These are phyloP conservation scores for Penicillium sclerotigenum DNA, from an alignment of 2,329 filamentous ascomycete species.

Conservation along the genomic window DNA sequence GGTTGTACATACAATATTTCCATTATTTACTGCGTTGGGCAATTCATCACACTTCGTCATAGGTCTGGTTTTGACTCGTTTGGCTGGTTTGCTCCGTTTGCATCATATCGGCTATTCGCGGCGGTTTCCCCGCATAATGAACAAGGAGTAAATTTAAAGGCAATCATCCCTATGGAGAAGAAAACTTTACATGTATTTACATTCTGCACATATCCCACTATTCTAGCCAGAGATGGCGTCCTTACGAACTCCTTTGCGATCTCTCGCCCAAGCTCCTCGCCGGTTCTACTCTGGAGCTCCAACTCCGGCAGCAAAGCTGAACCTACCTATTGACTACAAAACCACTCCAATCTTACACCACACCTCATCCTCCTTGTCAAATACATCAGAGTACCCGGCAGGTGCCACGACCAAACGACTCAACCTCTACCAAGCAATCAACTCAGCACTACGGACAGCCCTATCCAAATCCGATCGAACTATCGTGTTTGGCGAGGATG, in stretches of 20 bases:
- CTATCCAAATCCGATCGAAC: conserved; percentile 81
- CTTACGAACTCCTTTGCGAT: conserved; percentile 15
- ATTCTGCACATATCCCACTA: background rate
- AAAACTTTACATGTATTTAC: background rate
- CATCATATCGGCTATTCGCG: conserved; percentile 28
- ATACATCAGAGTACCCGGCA: conserved; percentile 69
- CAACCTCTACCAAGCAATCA: conserved; percentile 93
- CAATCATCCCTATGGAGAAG: background rate
- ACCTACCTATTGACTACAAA: conserved; percentile 82
- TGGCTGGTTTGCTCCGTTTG: conserved; percentile 16
- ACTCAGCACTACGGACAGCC: conserved; percentile 79
- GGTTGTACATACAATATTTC: too few relatives aligned
- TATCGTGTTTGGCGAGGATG: conserved; percentile 91
- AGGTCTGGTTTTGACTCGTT: conserved; percentile 4
- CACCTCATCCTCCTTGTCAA: conserved; percentile 67
- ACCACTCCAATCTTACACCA: conserved; percentile 79
- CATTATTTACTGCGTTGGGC: background rate
- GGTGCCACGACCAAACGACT: conserved; percentile 74
- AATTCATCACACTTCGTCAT: conserved; percentile 7
- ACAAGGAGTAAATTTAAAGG: conserved; percentile 12
- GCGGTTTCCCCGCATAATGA: conserved; percentile 22
- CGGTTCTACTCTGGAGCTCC: conserved; percentile 47
- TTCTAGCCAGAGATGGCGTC: conserved; percentile 13
- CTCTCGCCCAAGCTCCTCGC: conserved; percentile 17
- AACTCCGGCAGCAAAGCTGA: conserved; percentile 61